These are phyloP conservation scores for Saccharata proteae DNA, from an alignment of 2,329 filamentous ascomycete genomes.

Conservation along the genomic window DNA sequence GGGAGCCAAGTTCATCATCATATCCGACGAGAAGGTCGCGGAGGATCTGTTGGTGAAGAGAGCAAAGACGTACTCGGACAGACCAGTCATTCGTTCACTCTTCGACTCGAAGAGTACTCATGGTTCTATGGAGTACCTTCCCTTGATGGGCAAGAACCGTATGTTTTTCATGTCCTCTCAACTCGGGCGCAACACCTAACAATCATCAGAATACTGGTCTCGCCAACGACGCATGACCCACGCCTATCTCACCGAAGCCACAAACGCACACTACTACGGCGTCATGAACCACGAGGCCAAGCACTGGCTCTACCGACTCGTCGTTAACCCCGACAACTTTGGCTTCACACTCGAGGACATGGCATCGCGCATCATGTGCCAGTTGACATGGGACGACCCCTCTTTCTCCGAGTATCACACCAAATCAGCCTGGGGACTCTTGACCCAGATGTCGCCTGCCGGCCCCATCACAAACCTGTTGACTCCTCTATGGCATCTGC, in stretches of 20 bases:
- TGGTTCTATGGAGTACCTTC: slow-evolving; percentile 45
- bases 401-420: slow-evolving; percentile 36
- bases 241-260: slow-evolving; percentile 36
- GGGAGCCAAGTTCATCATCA: slow-evolving; percentile 33
- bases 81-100: slow-evolving; percentile 37
- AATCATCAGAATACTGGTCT: slow-evolving; percentile 39
- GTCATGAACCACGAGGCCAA: slow-evolving; percentile 43
- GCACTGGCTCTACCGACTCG: slow-evolving; percentile 38
- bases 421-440: slow-evolving; percentile 42
- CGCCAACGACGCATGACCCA: slow-evolving; percentile 43
- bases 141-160: slow-evolving; percentile 45
- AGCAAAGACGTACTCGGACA: slow-evolving; percentile 40
- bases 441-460: slow-evolving; percentile 46
- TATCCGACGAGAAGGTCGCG: slow-evolving; percentile 40
- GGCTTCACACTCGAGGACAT: slow-evolving; percentile 42
- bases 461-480: slow-evolving; percentile 46
- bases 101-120: slow-evolving; percentile 43
- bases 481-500: slow-evolving; percentile 43
- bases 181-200: slow-evolving; percentile 10
- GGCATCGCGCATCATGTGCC: slow-evolving; percentile 45
- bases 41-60: slow-evolving; percentile 42
- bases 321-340: slow-evolving; percentile 41
- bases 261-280: slow-evolving; percentile 33
- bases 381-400: slow-evolving; percentile 42
- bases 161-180: too few relatives aligned